These are phyloP conservation scores for Paramecium caudatum DNA, from an alignment of 73 alveolate species.

Conservation along the genomic window DNA sequence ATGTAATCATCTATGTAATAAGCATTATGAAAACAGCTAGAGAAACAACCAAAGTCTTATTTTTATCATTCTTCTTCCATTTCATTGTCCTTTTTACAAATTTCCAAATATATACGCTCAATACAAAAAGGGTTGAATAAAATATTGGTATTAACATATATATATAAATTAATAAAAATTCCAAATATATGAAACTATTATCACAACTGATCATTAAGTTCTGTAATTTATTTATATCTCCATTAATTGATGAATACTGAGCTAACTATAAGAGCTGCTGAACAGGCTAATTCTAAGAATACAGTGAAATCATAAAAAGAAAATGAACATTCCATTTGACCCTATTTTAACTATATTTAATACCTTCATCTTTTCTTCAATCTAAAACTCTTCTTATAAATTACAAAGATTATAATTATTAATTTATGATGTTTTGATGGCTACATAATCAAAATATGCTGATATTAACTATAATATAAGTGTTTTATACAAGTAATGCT, in stretches of 20 bases:
- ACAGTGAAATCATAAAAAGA: slow-evolving; percentile 69
- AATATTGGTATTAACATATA: neutral
- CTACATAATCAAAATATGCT: slow-evolving; percentile 69
- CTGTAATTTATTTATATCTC: slow-evolving; percentile 33
- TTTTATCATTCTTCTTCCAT: neutral
- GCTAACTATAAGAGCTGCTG: slow-evolving; percentile 37
- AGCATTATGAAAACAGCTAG: neutral
- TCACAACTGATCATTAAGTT: slow-evolving; percentile 64
- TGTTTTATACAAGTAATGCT: slow-evolving; percentile 29
- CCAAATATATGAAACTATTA: slow-evolving; percentile 38
- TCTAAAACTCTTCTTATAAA: slow-evolving; percentile 74
- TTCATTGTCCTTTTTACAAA: neutral
- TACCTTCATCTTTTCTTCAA: slow-evolving; percentile 72
- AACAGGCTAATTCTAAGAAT: slow-evolving; percentile 13
- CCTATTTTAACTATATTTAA: neutral
- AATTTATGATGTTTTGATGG: slow-evolving; percentile 69
- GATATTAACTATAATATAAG: slow-evolving; percentile 57
- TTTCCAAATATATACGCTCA: neutral
- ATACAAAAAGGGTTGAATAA: neutral
- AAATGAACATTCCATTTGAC: slow-evolving; percentile 68
- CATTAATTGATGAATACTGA: slow-evolving; percentile 30
- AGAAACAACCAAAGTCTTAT: neutral
- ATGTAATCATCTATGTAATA: neutral
- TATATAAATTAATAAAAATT: too few species aligned
- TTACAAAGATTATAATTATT: slow-evolving; percentile 75